Base-by-base conservation (phyloP, 768 basidiomycete genomes). In the Panellus pusillus region DNA sequence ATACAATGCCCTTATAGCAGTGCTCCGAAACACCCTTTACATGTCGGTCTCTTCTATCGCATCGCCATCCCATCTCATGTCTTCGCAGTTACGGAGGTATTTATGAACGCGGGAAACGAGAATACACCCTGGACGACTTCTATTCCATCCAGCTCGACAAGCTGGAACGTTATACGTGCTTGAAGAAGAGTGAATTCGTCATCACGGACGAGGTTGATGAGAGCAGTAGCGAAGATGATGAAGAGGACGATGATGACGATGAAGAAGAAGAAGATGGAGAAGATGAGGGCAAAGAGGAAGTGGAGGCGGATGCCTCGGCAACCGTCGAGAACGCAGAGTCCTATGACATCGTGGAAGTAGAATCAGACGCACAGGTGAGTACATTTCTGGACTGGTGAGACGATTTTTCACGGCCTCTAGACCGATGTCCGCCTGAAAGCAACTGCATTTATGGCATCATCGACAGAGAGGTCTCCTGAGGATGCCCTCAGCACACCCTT, bases 121-220 rank as follows among this genome's bases (percentile, higher is more conserved):
- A 97, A 68, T 93, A 89, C 60, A 95, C 93, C 0, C 74, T 97
- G 6, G 92, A 94, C 64, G 94, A 96, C 63, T 97, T 95, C 63
- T 76, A 93, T 68, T 75, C 81, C 2, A 70, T 97, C 11, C 80
- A 84, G 53, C 75, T 97, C 17, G 92, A 94, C 63, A 95, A 95
- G 67, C 72, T 95, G 70, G 93, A 95, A 37, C 71, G 78, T 9
- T 95, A 81, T 63, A 66, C 75, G 2, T 93, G 91, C 61, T 73
- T 94, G 62, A 90, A 87, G 68, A 73, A 79, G 43, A 86, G 82
- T 48, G 82, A 74, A 6, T 71, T 87, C 8, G 67, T 80, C 18
- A 82, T 91, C 47, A 78, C 80, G 9, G 80, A 79, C 0, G 83
- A 83, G 19, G 86, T 81, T 7, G 81, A 79, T 38, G 78, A 79